Evolutionary conservation across 306 rosid genomes (phyloP), one percentile per base, ranked within the genome.

Genomic region (Sindora glabra): DNA sequence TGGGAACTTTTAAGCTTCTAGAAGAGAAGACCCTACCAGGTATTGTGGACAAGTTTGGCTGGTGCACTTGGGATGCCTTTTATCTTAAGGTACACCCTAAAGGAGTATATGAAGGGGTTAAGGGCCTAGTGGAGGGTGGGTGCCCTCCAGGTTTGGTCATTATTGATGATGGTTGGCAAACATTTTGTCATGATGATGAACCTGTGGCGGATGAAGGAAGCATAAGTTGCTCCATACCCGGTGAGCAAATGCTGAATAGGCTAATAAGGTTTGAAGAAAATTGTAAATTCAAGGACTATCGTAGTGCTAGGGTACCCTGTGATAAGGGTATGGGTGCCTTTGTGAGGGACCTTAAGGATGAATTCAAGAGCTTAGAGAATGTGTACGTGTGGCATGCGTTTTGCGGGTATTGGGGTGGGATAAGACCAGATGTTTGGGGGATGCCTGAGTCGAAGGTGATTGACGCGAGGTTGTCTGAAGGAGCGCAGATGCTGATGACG

Each of bases 1-100:
- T 79, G 23, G 92, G 89, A 0, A 86, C 77, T 0, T 89, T 83
- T 56, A 81, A 67, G 49, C 80, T 77, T 12, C 69, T 77, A 0
- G 87, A 84, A 38, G 96, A 84, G 59, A 88, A 88, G 27, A 65
- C 26, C 24, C 70, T 78, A 5, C 96, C 94, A 0, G 70, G 36
- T 0, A 82, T 84, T 0, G 68, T 82, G 5, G 90, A 88, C 46
- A 85, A 72, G 53, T 83, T 89, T 12, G 96, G 96, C 1, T 85
- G 90, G 96, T 80, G 96, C 45, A 89, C 94, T 0, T 89, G 88
- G 94, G 96, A 89, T 41, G 90, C 94, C 4, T 89, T 82, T 42
- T 89, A 85, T 21, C 94, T 85, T 2, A 72, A 50, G 69, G 94
- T 89, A 25, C 57, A 85, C 29, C 94, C 96, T 0, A 16, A 38